phyloP scores from a whole-genome alignment of 2,329 filamentous ascomycete genomes.

The Rosellinia necatrix region DNA sequence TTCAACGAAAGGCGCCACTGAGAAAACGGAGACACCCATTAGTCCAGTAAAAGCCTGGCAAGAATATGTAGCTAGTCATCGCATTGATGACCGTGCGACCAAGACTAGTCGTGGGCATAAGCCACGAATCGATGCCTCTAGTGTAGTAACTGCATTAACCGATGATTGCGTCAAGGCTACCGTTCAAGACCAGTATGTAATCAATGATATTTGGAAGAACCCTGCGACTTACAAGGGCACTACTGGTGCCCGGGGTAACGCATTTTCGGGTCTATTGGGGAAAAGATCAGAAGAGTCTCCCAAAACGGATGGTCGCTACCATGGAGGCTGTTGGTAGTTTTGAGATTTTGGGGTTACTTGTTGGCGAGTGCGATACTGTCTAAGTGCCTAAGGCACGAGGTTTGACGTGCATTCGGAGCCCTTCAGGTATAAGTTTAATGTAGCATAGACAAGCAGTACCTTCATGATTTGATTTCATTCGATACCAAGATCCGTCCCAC shows the following conservation, averaged over 20 bases:
- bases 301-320: too few species aligned
- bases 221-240: background rate
- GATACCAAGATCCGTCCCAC: too few species aligned
- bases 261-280: background rate
- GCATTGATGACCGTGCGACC: background rate
- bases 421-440: too few species aligned
- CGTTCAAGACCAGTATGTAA: background rate
- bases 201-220: constrained; percentile 7
- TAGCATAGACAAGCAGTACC: too few species aligned
- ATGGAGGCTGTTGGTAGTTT: too few species aligned
- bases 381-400: too few species aligned
- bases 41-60: background rate
- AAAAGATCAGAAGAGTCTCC: too few species aligned
- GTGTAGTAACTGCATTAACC: background rate
- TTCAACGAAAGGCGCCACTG: background rate
- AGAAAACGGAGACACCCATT: background rate
- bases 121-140: background rate
- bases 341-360: too few species aligned
- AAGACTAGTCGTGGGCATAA: background rate
- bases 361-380: too few species aligned
- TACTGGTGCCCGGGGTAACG: background rate
- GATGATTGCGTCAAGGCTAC: background rate
- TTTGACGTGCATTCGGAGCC: too few species aligned
- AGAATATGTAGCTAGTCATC: constrained; percentile 3
- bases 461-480: too few species aligned